A percentile compares a stretch with the other conserved stretches of the same genome.
These are phyloP conservation scores for Cymbopogon citratus DNA, from an alignment of 176 grass and related monocot species.

Conservation along the genomic window DNA sequence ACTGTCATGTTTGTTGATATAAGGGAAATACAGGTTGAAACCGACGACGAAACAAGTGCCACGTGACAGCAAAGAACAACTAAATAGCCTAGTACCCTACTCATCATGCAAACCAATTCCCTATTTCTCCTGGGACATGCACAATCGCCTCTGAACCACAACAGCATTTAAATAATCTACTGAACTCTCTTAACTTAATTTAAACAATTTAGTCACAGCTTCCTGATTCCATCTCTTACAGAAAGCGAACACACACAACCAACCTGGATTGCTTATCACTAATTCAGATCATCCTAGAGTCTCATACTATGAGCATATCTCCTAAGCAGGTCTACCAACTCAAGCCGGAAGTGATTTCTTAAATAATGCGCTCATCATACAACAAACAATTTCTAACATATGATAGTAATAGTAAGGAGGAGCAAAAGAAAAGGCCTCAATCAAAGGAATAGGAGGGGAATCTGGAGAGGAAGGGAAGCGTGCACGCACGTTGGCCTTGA, in stretches of 20 bases:
- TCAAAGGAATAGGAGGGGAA: background rate
- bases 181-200: background rate
- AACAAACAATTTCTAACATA: background rate
- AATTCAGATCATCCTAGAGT: no score
- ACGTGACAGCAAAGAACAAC: background rate
- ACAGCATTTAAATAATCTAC: no score
- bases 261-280: no score
- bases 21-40: no score
- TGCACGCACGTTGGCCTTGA: slow-evolving; percentile 81
- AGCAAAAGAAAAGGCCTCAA: background rate
- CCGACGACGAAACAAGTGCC: background rate
- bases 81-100: no score
- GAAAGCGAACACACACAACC: no score
- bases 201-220: background rate
- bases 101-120: no score
- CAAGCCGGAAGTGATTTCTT: background rate
- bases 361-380: background rate
- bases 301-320: background rate
- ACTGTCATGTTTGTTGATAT: no score
- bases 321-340: background rate
- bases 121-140: background rate
- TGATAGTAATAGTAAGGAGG: background rate
- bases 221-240: no score
- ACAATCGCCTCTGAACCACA: no score
- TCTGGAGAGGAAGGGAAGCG: background rate